These are phyloP conservation scores for Lactarius quietus DNA, from an alignment of 768 basidiomycete genomes.

Conservation along the genomic window DNA sequence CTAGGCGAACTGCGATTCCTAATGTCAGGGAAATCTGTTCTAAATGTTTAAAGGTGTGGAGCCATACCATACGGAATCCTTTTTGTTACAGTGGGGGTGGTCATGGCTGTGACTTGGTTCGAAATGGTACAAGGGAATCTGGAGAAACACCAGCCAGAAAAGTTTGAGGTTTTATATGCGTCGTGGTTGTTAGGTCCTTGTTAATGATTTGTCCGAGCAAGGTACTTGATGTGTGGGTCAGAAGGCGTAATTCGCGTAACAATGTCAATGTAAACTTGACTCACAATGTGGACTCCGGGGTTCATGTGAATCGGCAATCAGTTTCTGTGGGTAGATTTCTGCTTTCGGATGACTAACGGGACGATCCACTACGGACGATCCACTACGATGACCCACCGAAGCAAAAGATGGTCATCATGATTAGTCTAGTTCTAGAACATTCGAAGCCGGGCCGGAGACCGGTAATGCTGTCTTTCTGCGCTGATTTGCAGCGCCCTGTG, in stretches of 20 bases:
- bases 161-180: neutral
- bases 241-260: neutral
- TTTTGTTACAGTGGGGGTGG: constrained; percentile 9
- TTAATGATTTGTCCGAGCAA: neutral
- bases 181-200: neutral
- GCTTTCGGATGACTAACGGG: neutral
- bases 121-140: neutral
- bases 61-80: constrained; percentile 15
- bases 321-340: neutral
- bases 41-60: neutral
- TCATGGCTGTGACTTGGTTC: constrained; percentile 4
- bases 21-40: neutral
- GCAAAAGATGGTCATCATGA: neutral
- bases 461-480: too few relatives aligned
- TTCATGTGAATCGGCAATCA: neutral
- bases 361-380: neutral
- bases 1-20: constrained; percentile 30
- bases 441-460: too few relatives aligned
- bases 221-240: neutral
- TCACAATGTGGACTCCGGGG: neutral
- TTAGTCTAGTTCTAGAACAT: neutral
- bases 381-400: neutral
- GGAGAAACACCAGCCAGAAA: neutral
- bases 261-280: neutral
- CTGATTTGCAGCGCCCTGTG: too few relatives aligned